Evolutionary conservation across 164 flowering plant genomes (phyloP).

Genomic region (Aristolochia contorta): DNA sequence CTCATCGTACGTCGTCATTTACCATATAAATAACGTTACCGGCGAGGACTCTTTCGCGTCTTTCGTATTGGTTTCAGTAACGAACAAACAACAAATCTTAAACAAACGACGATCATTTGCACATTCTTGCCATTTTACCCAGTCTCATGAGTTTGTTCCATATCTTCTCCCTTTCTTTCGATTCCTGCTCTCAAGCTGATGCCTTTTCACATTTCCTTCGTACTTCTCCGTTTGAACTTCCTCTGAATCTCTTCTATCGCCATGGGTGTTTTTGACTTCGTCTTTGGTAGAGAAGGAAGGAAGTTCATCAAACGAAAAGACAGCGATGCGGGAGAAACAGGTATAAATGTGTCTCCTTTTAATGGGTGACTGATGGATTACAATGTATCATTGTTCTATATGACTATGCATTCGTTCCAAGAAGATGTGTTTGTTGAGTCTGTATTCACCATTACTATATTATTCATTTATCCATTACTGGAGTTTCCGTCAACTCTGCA

Average conservation of each 20-base stretch:
- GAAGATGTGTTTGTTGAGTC: neutral
- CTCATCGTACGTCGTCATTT: no score
- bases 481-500: no score
- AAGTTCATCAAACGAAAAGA: slow-evolving; percentile 58
- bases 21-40: slow-evolving; percentile 1
- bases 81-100: neutral
- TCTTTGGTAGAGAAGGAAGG: slow-evolving; percentile 25
- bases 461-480: no score
- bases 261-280: slow-evolving; percentile 36
- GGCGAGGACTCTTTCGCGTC: slow-evolving; percentile 1
- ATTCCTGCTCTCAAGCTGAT: no score
- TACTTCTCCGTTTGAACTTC: no score
- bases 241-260: neutral
- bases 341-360: slow-evolving; percentile 16
- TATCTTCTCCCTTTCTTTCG: no score
- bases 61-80: neutral
- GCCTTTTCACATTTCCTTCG: no score
- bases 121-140: no score
- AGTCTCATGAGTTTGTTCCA: no score
- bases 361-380: neutral
- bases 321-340: slow-evolving; percentile 79
- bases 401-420: neutral
- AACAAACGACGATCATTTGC: neutral
- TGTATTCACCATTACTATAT: no score
- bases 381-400: neutral